Conservation (phyloP, 768 basidiomycete species). For the Termitomyces sp. region DNA sequence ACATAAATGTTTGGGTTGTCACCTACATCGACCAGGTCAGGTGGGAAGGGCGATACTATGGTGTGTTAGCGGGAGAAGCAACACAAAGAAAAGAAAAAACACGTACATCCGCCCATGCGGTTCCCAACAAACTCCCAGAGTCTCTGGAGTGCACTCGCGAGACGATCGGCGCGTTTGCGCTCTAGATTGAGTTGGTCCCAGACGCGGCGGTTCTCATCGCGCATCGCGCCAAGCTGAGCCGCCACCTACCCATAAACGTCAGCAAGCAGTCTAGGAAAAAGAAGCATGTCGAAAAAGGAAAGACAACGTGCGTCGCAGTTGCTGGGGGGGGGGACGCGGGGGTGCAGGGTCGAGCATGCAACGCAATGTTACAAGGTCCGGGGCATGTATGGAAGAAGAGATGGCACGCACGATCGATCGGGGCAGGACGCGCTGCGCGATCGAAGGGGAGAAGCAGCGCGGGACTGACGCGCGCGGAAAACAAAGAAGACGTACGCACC, state of each 20-base stretch:
- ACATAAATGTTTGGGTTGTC: constrained; percentile 73
- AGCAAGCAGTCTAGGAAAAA: constrained; percentile 1
- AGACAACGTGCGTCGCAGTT: background rate
- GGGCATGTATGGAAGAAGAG: too few relatives aligned
- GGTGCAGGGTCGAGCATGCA: background rate
- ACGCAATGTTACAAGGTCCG: too few relatives aligned
- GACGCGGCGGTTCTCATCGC: constrained; percentile 69
- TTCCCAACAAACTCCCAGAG: constrained; percentile 64
- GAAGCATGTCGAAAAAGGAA: constrained; percentile 10
- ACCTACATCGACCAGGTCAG: constrained; percentile 51
- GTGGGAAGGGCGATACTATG: constrained; percentile 45
- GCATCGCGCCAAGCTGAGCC: constrained; percentile 65
- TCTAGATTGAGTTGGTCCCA: constrained; percentile 57
- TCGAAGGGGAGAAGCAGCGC: background rate
- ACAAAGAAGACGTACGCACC: constrained; percentile 39
- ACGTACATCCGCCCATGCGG: constrained; percentile 53
- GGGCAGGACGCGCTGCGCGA: background rate
- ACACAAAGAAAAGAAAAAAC: background rate
- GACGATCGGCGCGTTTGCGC: constrained; percentile 58
- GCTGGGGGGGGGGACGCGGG: too few relatives aligned
- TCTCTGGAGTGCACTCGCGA: constrained; percentile 55
- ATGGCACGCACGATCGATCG: background rate
- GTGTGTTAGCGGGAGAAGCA: background rate
- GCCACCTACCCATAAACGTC: constrained; percentile 38
- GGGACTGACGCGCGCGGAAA: background rate